Conservation (phyloP, 1,284 basidiomycete genomes). For the Cutaneotrichosporon arboriforme region DNA sequence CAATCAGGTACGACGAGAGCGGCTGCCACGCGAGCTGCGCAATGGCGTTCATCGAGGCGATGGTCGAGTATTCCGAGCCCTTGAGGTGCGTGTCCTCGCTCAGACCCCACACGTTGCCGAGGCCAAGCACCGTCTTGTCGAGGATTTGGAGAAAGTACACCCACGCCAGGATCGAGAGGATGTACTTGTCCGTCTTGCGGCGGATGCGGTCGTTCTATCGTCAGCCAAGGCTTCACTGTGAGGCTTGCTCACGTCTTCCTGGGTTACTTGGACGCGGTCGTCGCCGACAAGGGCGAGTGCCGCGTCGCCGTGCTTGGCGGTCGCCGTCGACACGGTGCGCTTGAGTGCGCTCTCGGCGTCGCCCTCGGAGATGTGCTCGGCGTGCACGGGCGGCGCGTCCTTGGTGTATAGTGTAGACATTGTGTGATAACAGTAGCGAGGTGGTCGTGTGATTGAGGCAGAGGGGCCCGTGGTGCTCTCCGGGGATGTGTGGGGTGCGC, state of each 20-base stretch:
- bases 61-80: slow-evolving; percentile 19
- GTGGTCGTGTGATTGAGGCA: background rate
- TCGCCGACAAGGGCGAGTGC: slow-evolving; percentile 19
- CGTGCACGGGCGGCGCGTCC: background rate
- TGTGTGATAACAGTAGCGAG: background rate
- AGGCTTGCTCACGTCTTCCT: slow-evolving; percentile 10
- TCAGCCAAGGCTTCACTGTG: background rate
- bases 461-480: background rate
- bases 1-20: slow-evolving; percentile 30
- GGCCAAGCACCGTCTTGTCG: slow-evolving; percentile 33
- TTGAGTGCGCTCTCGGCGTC: slow-evolving; percentile 1
- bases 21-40: slow-evolving; percentile 25
- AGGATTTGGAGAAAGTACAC: slow-evolving; percentile 38
- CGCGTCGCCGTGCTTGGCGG: slow-evolving; percentile 22
- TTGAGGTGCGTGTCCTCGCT: slow-evolving; percentile 15
- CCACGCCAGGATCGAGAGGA: slow-evolving; percentile 29
- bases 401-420: slow-evolving; percentile 3
- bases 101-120: slow-evolving; percentile 36
- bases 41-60: slow-evolving; percentile 18
- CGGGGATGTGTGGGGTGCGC: background rate
- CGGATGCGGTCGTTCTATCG: slow-evolving; percentile 21
- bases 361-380: background rate
- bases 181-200: slow-evolving; percentile 25
- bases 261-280: slow-evolving; percentile 10
- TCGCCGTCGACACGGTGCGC: background rate